These are phyloP conservation scores for Vitis hybrid DNA, from an alignment of 177 flowering plant species.

Conservation along the genomic window DNA sequence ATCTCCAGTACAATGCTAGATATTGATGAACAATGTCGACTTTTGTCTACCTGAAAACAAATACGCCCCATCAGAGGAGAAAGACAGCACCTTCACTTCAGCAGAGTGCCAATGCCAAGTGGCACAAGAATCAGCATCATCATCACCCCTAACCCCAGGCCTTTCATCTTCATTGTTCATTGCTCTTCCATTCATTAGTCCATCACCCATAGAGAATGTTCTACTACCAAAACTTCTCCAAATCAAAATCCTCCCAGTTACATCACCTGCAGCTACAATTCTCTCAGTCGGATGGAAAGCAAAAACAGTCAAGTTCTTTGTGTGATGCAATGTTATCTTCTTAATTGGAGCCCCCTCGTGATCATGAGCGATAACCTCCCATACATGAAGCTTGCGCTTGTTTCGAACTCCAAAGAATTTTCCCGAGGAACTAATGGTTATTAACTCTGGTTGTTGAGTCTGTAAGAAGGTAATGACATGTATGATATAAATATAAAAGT, in stretches of 20 bases:
- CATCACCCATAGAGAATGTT: conserved; percentile 30
- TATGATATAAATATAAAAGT: too few relatives aligned
- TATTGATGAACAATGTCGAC: too few relatives aligned
- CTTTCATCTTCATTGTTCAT: conserved; percentile 53
- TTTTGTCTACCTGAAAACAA: conserved; percentile 70
- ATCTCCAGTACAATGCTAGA: too few relatives aligned
- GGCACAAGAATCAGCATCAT: conserved; percentile 93
- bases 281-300: conserved; percentile 88
- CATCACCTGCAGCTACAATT: conserved; percentile 91
- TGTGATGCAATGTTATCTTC: conserved; percentile 79
- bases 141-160: conserved; percentile 79
- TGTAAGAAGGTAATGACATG: conserved; percentile 24
- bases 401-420: conserved; percentile 63
- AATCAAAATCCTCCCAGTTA: conserved; percentile 82
- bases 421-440: conserved; percentile 60
- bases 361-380: conserved; percentile 61
- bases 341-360: conserved; percentile 34
- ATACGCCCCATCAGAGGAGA: conserved; percentile 95
- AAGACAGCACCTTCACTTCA: conserved; percentile 66
- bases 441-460: conserved; percentile 53
- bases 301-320: conserved; percentile 60
- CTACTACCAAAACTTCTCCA: conserved; percentile 84
- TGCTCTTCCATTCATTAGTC: conserved; percentile 14
- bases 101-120: conserved; percentile 98
- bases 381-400: conserved; percentile 58